Base-by-base conservation (phyloP, 371 early-diverging fungal genomes). In the Lichtheimia corymbifera region DNA sequence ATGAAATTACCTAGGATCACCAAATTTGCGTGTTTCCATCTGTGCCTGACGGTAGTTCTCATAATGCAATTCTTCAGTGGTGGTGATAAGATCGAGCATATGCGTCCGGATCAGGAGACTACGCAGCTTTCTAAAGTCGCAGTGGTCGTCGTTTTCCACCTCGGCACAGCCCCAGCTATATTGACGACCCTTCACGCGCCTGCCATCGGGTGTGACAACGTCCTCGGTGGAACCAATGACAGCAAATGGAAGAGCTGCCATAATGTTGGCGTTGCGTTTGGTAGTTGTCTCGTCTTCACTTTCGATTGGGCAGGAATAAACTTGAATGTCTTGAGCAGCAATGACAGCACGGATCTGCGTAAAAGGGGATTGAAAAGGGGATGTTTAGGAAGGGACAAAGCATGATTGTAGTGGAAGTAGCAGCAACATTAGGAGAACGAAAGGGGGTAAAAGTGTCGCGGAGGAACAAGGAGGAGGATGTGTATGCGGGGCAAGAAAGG, bases 111-210 rank as follows among this genome's bases (percentile, higher is more conserved):
- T 92, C 65, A 98, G 83, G 56, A 98, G 76, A 76, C 91, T 92
- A 67, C 98, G 91, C 53, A 99, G 87, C 77, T 94, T 94, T 69
- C 85, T 87, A 73, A 98, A 96, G 74, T 98, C 98, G 70, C 92
- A 94, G 65, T 93, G 91, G 41, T 83, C 84, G 66, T 95, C 94
- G 66, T 93, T 92, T 61, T 95, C 95, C 24, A 96, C 94, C 65
- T 94, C 93, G 12, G 93, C 91, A 54, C 92, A 88, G 58, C 98
- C 98, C 98, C 98, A 98, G 3, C 89, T 79, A 79, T 96, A 98
- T 68, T 94, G 87, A 42, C 98, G 83, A 42, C 97, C 98, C 45
- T 91, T 90, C 55, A 93, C 93, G 40, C 80, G 74, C 15, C 90
- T 82, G 14, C 95, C 95, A 64, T 90, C 91, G 12, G 68, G 59